Percentiles rank a stretch among this genome's conserved stretches.
These are phyloP conservation scores for Entomortierella lignicola DNA, from an alignment of 192 early-diverging fungal species.

Conservation along the genomic window DNA sequence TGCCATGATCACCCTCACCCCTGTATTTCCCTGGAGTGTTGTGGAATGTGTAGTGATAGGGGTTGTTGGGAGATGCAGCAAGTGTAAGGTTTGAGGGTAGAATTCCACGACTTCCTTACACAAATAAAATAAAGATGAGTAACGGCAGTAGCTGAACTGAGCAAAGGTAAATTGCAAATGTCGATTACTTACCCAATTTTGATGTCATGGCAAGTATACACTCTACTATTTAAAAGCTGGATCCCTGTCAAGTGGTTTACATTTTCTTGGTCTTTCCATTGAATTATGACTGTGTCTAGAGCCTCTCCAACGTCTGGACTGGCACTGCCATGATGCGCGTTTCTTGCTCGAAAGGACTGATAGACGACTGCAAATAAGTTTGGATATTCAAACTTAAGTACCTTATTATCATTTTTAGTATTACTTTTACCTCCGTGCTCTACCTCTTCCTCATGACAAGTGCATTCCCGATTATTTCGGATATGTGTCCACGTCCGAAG, in stretches of 20 bases:
- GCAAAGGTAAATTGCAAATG: neutral
- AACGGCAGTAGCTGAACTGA: neutral
- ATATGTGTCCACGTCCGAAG: slow-evolving; percentile 26
- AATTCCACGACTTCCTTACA: neutral
- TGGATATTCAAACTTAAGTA: slow-evolving; percentile 29
- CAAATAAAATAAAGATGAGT: neutral
- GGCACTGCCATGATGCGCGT: slow-evolving; percentile 1
- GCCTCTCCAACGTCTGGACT: slow-evolving; percentile 16
- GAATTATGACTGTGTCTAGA: slow-evolving; percentile 37
- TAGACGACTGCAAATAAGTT: slow-evolving; percentile 31
- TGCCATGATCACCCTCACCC: slow-evolving; percentile 31
- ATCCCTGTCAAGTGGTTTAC: slow-evolving; percentile 34
- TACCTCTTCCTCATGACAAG: slow-evolving; percentile 36
- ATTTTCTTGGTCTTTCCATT: slow-evolving; percentile 27
- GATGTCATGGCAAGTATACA: slow-evolving; percentile 48
- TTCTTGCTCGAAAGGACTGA: slow-evolving; percentile 27
- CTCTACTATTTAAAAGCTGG: slow-evolving; percentile 36
- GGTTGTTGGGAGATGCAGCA: slow-evolving; percentile 31
- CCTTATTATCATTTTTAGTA: slow-evolving; percentile 31
- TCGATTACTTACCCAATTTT: slow-evolving; percentile 37
- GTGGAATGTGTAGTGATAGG: slow-evolving; percentile 41
- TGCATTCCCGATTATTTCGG: slow-evolving; percentile 18
- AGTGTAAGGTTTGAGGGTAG: slow-evolving; percentile 35
- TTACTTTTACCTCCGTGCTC: slow-evolving; percentile 26
- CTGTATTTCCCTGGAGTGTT: slow-evolving; percentile 40